phyloP scores from a whole-genome alignment of 1,284 basidiomycete species.

The Marasmius tenuissimus region DNA sequence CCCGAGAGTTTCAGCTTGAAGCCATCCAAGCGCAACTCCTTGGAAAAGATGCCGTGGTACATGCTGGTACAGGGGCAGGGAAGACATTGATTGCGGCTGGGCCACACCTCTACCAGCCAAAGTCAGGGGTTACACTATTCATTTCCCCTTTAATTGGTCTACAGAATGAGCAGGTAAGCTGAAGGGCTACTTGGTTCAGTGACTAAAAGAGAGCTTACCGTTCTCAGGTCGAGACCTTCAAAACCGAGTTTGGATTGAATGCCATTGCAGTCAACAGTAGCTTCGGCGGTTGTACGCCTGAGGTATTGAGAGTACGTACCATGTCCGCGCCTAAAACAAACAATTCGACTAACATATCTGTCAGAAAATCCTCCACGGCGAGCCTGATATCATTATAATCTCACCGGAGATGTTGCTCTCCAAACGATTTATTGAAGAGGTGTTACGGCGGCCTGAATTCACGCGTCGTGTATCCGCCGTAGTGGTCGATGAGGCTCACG shows the following conservation, averaged over 20 bases:
- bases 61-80: conserved; percentile 34
- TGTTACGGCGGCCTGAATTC: conserved; percentile 32
- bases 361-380: conserved; percentile 28
- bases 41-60: conserved; percentile 27
- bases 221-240: conserved; percentile 15
- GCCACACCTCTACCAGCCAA: conserved; percentile 25
- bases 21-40: conserved; percentile 24
- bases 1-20: conserved; percentile 19
- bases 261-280: conserved; percentile 18
- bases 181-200: not conserved
- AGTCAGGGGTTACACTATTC: conserved; percentile 30
- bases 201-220: not conserved
- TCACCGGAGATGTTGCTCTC: conserved; percentile 40
- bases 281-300: conserved; percentile 16
- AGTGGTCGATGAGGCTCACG: conserved; percentile 40
- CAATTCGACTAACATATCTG: not conserved
- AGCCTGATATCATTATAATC: conserved; percentile 35
- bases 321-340: not conserved
- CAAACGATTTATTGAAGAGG: conserved; percentile 27
- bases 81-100: conserved; percentile 34
- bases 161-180: conserved; percentile 36
- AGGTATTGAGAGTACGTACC: conserved; percentile 12
- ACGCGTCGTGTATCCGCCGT: conserved; percentile 25
- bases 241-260: conserved; percentile 14
- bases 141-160: conserved; percentile 36